phyloP scores from a whole-genome alignment of 2,329 filamentous ascomycete genomes.

The Neonectria hederae region DNA sequence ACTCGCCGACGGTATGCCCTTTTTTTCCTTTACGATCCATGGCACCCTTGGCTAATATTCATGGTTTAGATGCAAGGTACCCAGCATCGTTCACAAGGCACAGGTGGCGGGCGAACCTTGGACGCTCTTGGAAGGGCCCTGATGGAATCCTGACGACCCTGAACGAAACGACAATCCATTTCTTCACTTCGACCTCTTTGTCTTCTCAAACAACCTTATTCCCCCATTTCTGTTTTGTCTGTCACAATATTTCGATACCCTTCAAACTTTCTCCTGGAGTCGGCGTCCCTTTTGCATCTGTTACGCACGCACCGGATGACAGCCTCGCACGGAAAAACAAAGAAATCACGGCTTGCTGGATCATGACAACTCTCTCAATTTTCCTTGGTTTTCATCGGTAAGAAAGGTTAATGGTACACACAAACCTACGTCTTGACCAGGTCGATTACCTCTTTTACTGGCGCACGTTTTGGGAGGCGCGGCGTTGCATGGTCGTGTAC shows the following conservation, averaged over 20 bases:
- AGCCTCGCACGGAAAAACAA: not conserved
- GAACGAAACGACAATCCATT: slow-evolving; percentile 22
- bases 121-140: slow-evolving; percentile 10
- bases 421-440: not conserved
- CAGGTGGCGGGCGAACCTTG: not conserved
- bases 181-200: slow-evolving; percentile 8
- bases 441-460: not conserved
- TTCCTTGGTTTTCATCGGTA: not conserved
- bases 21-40: not conserved
- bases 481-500: slow-evolving; percentile 1
- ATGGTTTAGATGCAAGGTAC: not conserved
- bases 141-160: slow-evolving; percentile 27
- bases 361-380: not conserved
- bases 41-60: slow-evolving; percentile 1
- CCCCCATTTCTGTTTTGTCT: slow-evolving; percentile 13
- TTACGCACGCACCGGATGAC: slow-evolving; percentile 2
- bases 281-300: slow-evolving; percentile 11
- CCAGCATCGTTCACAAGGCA: slow-evolving; percentile 1
- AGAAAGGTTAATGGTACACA: not conserved
- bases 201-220: slow-evolving; percentile 10
- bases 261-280: slow-evolving; percentile 13
- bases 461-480: not conserved
- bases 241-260: slow-evolving; percentile 26
- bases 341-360: not conserved
- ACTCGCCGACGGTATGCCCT: not conserved